phyloP scores from a whole-genome alignment of 495 filamentous ascomycete species.

The Aspergillus biplanus region DNA sequence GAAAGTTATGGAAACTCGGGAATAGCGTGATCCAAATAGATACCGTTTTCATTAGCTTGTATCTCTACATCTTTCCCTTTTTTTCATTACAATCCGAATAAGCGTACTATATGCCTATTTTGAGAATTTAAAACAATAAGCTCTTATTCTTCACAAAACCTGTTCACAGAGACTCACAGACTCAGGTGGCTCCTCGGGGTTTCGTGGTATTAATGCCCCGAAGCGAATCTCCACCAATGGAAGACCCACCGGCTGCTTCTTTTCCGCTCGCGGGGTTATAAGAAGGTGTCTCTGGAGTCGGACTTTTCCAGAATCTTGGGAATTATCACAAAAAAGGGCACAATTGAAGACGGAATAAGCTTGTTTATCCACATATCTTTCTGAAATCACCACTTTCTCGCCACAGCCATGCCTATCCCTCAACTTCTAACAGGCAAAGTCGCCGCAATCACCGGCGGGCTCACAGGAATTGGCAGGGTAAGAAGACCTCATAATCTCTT shows the following conservation, averaged over 20 bases:
- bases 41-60: too few species aligned
- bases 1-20: not conserved
- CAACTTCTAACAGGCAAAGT: conserved; percentile 64
- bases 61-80: too few species aligned
- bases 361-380: not conserved
- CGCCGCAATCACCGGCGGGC: conserved; percentile 75
- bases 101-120: too few species aligned
- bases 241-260: not conserved
- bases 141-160: too few species aligned
- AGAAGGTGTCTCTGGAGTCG: not conserved
- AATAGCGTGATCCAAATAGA: not conserved
- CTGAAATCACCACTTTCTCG: not conserved
- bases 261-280: conserved; percentile 1
- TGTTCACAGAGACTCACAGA: too few species aligned
- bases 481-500: conserved; percentile 4
- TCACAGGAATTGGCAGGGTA: conserved; percentile 74
- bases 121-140: too few species aligned
- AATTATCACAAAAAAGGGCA: not conserved
- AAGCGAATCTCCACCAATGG: not conserved
- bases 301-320: not conserved
- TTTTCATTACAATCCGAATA: too few species aligned
- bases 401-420: conserved; percentile 31
- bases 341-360: not conserved
- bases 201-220: conserved; percentile 3
- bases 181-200: not conserved